Evolutionary conservation across 129 eudicot genomes (phyloP), one percentile per base, ranked within the genome.

Genomic region (Flaveria brownii): DNA sequence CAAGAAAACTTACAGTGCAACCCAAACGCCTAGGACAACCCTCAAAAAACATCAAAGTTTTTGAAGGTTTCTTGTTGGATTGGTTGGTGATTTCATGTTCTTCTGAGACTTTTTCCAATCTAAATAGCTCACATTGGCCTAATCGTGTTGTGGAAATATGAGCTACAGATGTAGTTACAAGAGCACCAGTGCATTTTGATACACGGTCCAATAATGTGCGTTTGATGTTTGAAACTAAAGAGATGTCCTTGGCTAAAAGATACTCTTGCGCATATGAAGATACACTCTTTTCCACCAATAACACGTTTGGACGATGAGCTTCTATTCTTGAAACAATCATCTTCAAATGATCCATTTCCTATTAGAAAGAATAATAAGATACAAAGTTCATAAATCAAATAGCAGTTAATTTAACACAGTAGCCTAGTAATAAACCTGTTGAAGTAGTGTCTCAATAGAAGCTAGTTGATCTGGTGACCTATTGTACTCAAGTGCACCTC

Each of bases 1-100:
- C 57, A 10, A 25, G 50, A 26, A 49, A 75, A 14, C 65, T 82
- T 89, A 95, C 99, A 80, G 99, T 91, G 90, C 99, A 95, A 60
- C 99, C 97, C 81, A 95, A 82, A 50, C 96, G 99, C 74, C 88
- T 85, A 3, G 99, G 96, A 78, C 99, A 95, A 42, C 99, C 97
- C 75, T 91, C 97, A 41, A 95, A 89, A 76, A 84, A 95, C 99
- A 95, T 95, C 80, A 95, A 84, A 9, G 97, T 95, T 79, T 91
- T 95, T 0, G 71, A 78, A 13, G 92, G 87, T 80, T 85, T 95
- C 80, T 72, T 95, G 82, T 85, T 82, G 46, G 77, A 68, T 67
- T 87, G 97, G 68, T 89, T 87, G 30, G 80, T 75, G 17, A 57
- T 65, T 65, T 91, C 94, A 47, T 78, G 96, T 42, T 91, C 96